Base-by-base conservation (phyloP, 441 rosid genomes). In the Gossypium laxum region DNA sequence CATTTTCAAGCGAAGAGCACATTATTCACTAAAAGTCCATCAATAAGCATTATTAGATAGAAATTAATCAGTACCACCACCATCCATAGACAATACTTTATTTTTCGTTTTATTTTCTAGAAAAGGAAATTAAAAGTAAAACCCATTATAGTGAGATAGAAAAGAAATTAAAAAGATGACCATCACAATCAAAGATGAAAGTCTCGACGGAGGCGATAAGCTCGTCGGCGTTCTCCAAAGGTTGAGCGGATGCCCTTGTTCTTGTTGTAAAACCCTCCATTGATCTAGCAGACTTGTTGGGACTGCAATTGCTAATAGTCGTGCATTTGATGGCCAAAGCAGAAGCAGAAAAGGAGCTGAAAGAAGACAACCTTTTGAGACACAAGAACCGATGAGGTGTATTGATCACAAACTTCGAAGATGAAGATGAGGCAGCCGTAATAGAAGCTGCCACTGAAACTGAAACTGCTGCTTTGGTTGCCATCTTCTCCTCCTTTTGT, bases 181-280 rank as follows among this genome's bases (percentile, higher is more conserved):
- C 93, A 57, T 88, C 93, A 63, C 93, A 88, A 65, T 88, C 93
- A 51, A 87, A 88, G 73, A 88, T 85, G 77, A 88, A 87, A 41
- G 93, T 89, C 77, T 87, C 87, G 56, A 87, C 91, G 38, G 91
- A 87, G 68, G 82, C 81, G n/a, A 89, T 85, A 75, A 89, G 91
- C 74, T 83, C 81, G 58, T 85, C 88, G 38, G 89, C 88, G 74
- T 87, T 82, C 78, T 83, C 75, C 67, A 89, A 82, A 41, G 88
- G 87, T 72, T 82, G 83, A 6, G 89, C 87, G 24, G 81, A 55
- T 32, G 93, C 89, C 62, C 64, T 65, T 18, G 84, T 63, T 2
- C 66, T 61, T n/a, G 82, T 55, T 2, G 76, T 76, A 62, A 72
- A 38, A 69, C n/a, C 70, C 59, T 85, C 82, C 83, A 76, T 85